Evolutionary conservation across 2,329 filamentous ascomycete species (phyloP), one percentile per base, ranked within the genome.

Genomic region (Colletotrichum camelliae): DNA sequence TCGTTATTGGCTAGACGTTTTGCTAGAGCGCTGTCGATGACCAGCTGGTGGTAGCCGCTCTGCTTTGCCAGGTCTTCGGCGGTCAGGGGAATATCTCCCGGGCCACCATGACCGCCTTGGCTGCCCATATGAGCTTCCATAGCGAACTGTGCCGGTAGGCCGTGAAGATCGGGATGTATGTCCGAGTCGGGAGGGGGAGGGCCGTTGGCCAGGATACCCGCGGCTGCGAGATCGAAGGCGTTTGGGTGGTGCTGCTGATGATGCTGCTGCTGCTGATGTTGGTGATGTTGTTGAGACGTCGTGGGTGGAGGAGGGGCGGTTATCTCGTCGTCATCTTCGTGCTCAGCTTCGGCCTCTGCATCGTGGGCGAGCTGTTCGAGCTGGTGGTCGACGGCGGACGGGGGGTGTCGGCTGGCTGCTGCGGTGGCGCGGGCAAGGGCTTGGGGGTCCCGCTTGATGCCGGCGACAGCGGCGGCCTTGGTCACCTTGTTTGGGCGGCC

Each of bases 1-100:
- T 84, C 80, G 76, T 90, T 88, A 31, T 83, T 82, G 5, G 88
- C 86, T n/a, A 92, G 83, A 52, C 88, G 87, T 82, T 88, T 90
- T n/a, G 88, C 89, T 13, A 92, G 83, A 1, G 88, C 87, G 79
- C 89, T 91, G 80, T 91, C 89, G 29, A 90, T 85, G 43, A 86
- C 84, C 29, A 91, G 84, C 4, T 82, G 80, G 8, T 79, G 76
- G 73, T 91, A 90, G 58, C 89, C 90, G 2, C 85, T 86, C 58
- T 86, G 84, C 15, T 81, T 80, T 8, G 89, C 89, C 18, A 91
- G 80, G 6, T 87, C 84, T 70, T 88, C 88, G 2, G 89, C 90
- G 7, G 86, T 87, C 74, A 77, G 80, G 57, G 67, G 48, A 37
- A 76, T 48, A 12, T 69, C 68, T 24, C 71, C 73, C 18, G 68